Evolutionary conservation across 2,329 filamentous ascomycete species (phyloP), one percentile per base, ranked within the genome.

Genomic region (Diaporthe destruens): DNA sequence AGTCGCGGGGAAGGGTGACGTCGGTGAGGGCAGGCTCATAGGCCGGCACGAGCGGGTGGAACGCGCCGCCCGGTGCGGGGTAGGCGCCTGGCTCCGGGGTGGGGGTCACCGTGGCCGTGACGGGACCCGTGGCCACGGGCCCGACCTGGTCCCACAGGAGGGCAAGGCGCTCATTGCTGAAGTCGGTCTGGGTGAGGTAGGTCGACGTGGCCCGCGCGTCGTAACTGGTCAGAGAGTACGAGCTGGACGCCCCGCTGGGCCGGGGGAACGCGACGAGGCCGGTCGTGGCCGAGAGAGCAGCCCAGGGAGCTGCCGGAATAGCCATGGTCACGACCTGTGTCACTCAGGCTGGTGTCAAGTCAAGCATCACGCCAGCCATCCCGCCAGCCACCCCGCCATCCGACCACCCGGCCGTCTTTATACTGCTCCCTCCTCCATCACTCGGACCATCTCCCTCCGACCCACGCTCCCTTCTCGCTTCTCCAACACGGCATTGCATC

Each of bases 81-180:
- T 61, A 54, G 9, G 55, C 68, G 49, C 20, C 39, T 6, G 68
- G 32, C 18, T 63, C 68, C 11, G 68, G 68, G 16, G 57, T 54
- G 16, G 54, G 55, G 20, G 68, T 70, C 55, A 61, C 55, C 5
- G 57, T 59, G n/a, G 68, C 42, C 3, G 68, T 70, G 55, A 70
- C n/a, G n/a, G 68, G 68, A 2, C 68, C 68, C 18, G 55, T 70
- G 6, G 55, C 29, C n/a, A 70, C 68, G 9, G 68, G 68, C 42
- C 68, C 68, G 14, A 70, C 68, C 55, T 70, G 68, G 4, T 70
- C 44, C 68, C 68, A 70, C 11, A 70, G 68, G 34, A 70, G 36
- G 18, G 68, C 68, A 18, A 70, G 68, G 5, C 55, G 55, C 29
- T 70, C 68, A 54, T 70, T 53, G 42, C 55, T 61, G 55, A 70